A percentile compares a stretch with the other conserved stretches of the same genome.
Evolutionary conservation across 306 rosid species (phyloP).

Genomic region (Gastrolobium bilobum): DNA sequence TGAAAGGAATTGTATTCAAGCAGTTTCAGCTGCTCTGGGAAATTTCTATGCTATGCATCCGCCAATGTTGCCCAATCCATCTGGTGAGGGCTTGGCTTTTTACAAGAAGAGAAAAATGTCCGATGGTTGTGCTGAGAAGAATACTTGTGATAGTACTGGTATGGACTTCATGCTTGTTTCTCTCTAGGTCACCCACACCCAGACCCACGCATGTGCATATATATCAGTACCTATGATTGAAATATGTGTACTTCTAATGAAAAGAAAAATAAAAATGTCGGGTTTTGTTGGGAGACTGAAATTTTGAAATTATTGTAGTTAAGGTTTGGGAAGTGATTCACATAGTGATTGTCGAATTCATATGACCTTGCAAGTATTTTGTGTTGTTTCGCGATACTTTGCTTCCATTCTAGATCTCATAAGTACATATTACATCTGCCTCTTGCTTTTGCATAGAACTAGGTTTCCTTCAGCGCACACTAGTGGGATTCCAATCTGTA

Average conservation of each 20-base stretch:
- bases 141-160: conserved; percentile 56
- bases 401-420: neutral
- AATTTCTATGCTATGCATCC: conserved; percentile 95
- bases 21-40: conserved; percentile 86
- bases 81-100: conserved; percentile 73
- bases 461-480: neutral
- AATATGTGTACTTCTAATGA: neutral
- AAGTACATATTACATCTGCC: neutral
- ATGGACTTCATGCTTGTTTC: conserved; percentile 44
- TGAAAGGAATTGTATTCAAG: conserved; percentile 79
- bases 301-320: neutral
- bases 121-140: conserved; percentile 51
- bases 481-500: neutral
- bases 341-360: neutral
- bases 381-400: neutral
- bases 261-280: conserved; percentile 2
- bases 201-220: neutral
- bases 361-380: neutral
- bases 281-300: neutral
- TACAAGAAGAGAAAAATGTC: conserved; percentile 67
- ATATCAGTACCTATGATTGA: conserved; percentile 17
- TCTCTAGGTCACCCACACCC: conserved; percentile 27
- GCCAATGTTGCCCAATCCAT: conserved; percentile 90
- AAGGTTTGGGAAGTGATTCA: conserved; percentile 15
- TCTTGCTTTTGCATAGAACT: neutral